Base-by-base conservation (phyloP, 495 filamentous ascomycete genomes). In the Lepraria neglecta region DNA sequence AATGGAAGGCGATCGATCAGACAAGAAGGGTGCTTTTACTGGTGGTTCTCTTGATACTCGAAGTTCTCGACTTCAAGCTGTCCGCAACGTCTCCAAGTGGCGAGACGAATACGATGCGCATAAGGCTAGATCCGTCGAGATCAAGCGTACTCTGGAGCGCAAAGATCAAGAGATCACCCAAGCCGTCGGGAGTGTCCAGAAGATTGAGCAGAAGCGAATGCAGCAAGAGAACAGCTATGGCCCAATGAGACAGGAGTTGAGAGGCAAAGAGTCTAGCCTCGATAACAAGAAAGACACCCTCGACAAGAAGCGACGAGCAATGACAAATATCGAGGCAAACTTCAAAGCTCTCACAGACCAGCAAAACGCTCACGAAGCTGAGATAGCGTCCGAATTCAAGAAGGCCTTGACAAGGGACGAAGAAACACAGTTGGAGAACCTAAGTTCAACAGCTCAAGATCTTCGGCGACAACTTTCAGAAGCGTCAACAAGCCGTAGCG, bases 1-100 rank as follows among this genome's bases (percentile, higher is more conserved):
- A 0, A 88, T 89, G 9, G 91, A 96, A 21, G 94, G 94, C 68
- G 94, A 99, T 73, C 87, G 87, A 51, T 87, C 90, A 3, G 92
- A 97, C 73, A 96, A 92, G 76, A 86, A 91, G 64, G 94, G 94
- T 72, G 94, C 91, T 2, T 82, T 97, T 75, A 95, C 89, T 30
- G 94, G 94, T 76, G 94, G 94, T 65, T 99, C 86, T 72, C 82
- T 92, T 45, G 92, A 99, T 69, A 81, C 87, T 2, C 82, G 87
- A 28, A 83, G 83, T 52, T 97, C 92, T 0, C 84, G 92, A 15
- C 76, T 97, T 14, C 87, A 95, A 60, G 90, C 88, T 38, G 87
- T 96, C 17, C 88, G 84, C 63, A 80, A 82, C n/a, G 80, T 90
- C 31, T 80, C 84, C 21, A 86, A 82, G 67, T 88, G 87, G 78